Conservation (phyloP, 1,284 basidiomycete species). For the Cutaneotrichosporon sp. region DNA sequence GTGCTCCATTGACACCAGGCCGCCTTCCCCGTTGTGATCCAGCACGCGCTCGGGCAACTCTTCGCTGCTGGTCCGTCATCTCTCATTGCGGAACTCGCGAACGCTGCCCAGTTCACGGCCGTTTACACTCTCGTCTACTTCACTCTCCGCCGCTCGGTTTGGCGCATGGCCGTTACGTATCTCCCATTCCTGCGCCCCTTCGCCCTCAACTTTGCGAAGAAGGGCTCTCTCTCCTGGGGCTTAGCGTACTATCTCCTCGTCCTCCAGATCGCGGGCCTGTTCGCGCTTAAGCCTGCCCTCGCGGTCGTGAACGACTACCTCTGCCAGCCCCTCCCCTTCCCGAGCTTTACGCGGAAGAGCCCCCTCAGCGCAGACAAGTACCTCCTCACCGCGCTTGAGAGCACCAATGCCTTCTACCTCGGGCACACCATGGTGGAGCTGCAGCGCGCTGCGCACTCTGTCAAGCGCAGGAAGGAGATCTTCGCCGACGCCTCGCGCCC, state of each 20-base stretch:
- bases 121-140: constrained; percentile 28
- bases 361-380: constrained; percentile 40
- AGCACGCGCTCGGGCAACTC: constrained; percentile 17
- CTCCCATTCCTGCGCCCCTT: constrained; percentile 35
- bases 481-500: constrained; percentile 40
- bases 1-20: constrained; percentile 12
- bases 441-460: constrained; percentile 35
- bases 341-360: constrained; percentile 37
- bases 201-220: constrained; percentile 43
- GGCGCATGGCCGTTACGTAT: constrained; percentile 25
- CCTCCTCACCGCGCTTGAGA: constrained; percentile 39
- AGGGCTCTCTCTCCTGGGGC: constrained; percentile 25
- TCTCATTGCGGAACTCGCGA: constrained; percentile 3
- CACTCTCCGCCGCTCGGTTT: constrained; percentile 19
- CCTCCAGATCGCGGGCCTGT: constrained; percentile 30
- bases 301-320: constrained; percentile 41
- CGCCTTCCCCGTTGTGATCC: constrained; percentile 28
- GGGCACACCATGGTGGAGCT: constrained; percentile 51
- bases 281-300: constrained; percentile 32
- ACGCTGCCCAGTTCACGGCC: constrained; percentile 13
- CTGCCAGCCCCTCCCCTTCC: constrained; percentile 45
- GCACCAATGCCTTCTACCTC: constrained; percentile 37
- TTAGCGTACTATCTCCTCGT: constrained; percentile 34
- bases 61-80: constrained; percentile 7
- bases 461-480: constrained; percentile 33